Evolutionary conservation across 2,329 filamentous ascomycete genomes (phyloP).

Genomic region (Cladosporium sp.): DNA sequence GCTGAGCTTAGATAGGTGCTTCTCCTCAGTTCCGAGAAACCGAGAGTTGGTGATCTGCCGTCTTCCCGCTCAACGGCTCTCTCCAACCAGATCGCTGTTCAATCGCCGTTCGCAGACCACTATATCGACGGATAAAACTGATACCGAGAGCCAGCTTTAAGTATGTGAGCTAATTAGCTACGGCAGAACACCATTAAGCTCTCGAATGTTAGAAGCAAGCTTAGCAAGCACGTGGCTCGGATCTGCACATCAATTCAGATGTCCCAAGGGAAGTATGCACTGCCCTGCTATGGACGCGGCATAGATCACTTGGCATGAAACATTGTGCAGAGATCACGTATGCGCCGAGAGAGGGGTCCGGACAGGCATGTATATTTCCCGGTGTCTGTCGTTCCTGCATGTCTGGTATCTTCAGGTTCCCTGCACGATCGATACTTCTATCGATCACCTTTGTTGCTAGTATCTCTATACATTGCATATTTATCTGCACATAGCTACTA

Average conservation of each 20-base stretch:
- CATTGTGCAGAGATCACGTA: slow-evolving; percentile 2
- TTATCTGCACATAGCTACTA: neutral
- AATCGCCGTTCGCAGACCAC: no score
- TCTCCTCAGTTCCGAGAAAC: no score
- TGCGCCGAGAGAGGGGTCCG: neutral
- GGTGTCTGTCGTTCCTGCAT: neutral
- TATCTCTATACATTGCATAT: neutral
- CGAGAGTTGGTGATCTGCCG: no score
- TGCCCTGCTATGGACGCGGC: neutral
- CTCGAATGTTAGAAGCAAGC: neutral
- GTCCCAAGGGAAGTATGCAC: neutral
- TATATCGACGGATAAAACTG: no score
- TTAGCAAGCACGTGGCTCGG: neutral
- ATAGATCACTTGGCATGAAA: slow-evolving; percentile 5
- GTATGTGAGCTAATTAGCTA: neutral
- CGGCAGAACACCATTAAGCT: neutral
- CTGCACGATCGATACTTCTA: neutral
- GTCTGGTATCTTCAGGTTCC: neutral
- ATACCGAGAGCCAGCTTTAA: no score
- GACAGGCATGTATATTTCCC: neutral
- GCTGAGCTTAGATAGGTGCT: no score
- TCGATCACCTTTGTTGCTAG: neutral
- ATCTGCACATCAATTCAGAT: neutral
- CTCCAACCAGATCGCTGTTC: no score
- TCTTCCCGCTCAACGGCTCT: no score